Base-by-base conservation (phyloP, 306 rosid genomes). In the Prunus fruticosa region DNA sequence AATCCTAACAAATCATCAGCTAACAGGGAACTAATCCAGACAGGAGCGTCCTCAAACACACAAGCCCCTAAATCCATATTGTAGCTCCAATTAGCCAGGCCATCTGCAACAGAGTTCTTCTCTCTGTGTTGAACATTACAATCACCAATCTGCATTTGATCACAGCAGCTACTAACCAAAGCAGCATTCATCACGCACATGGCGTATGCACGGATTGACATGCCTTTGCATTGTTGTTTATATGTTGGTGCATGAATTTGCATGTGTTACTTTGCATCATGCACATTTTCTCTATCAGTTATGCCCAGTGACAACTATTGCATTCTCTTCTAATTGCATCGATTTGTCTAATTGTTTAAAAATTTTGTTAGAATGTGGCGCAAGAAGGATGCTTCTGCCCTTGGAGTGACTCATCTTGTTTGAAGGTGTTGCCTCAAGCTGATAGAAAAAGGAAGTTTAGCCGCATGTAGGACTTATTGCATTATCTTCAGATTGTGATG, bases 381-480 rank as follows among this genome's bases (percentile, higher is more conserved):
- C 79, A 81, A 7, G 79, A 68, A 14, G 91, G 89, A 76, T 27
- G 66, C 8, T 89, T 91, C 18, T 1, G 79, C 13, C 98, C 97
- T n/a, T 91, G 97, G 98, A 64, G 16, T 13, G 97, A 93, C 60
- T 51, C 80, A 8, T 27, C 38, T 13, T 85, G 89, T 70, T 76
- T 84, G 87, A 27, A 77, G 64, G 69, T 71, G 52, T 64, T 34
- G 49, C 73, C 58, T 15, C 80, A 60, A 52, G 50, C 34, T 12
- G 8, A 34, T 25, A 12, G 23, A n/a, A 54, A 16, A 15, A 43
- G 56, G 67, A 9, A 20, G 27, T 53, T 14, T 28, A 3, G 16
- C 14, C 28, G 51, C 75, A 56, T 76, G 63, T 32, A 5, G 64
- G 61, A 30, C 63, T 60, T 74, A 43, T 34, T 41, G 78, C 74